Base-by-base conservation (phyloP, 345 rosid genomes). In the Populus nigra region DNA sequence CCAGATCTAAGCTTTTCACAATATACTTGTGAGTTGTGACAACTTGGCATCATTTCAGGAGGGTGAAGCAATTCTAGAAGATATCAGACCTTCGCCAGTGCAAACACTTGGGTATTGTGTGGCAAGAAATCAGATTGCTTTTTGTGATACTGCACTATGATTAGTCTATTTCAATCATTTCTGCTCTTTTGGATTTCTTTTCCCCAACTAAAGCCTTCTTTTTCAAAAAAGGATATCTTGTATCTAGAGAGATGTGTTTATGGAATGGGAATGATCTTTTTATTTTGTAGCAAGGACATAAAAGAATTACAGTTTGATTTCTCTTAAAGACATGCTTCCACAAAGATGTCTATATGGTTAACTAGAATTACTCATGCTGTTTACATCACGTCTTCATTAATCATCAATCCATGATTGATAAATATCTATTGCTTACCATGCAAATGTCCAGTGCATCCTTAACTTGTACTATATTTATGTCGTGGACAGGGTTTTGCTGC, bases 21-120 rank as follows among this genome's bases (percentile, higher is more conserved):
- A 23, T 43, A n/a, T 57, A 33, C 20, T 50, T 50, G 9, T 25
- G 7, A 33, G 2, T 78, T 70, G 61, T 31, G 29, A 71, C n/a
- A 74, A 55, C 63, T 63, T 75, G 57, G 25, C 27, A 57, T 53
- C 43, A 25, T 74, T 84, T 68, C 85, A 95, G 99, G 99, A 95
- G 78, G 97, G 93, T 73, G 97, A 90, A 86, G 99, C 99, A 73
- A 93, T 95, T 76, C 85, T 95, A 63, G 92, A 91, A 84, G 93
- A 89, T 29, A 71, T 94, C 79, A 88, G 88, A 63, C 94, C 97
- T 83, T 87, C 97, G 72, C 95, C 92, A 8, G 45, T 89, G 82
- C 96, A 92, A 88, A 53, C 89, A 77, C 79, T 87, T 78, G 92
- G 94, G 72, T 90, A 77, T 79, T 86, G 92, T 76, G 90, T 83